These are phyloP conservation scores for Pochonia chlamydosporia DNA, from an alignment of 2,329 filamentous ascomycete genomes.

Conservation along the genomic window DNA sequence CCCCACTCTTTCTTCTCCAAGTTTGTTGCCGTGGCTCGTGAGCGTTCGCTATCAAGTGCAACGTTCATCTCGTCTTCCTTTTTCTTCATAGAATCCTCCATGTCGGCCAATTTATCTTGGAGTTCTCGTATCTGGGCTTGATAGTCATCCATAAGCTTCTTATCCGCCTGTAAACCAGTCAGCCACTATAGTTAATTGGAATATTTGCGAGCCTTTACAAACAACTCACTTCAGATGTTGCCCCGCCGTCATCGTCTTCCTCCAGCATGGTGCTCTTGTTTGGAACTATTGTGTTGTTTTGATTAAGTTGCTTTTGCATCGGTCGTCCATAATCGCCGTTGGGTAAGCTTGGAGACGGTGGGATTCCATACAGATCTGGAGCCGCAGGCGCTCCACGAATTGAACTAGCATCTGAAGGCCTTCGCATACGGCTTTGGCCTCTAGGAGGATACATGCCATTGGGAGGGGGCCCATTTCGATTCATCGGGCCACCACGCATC, in stretches of 20 bases:
- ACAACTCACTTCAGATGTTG: conserved; percentile 32
- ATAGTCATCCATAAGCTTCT: conserved; percentile 71
- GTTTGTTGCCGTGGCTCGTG: conserved; percentile 43
- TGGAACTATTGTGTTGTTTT: conserved; percentile 92
- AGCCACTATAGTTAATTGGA: neutral
- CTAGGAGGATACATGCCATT: conserved; percentile 47
- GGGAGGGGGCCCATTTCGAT: conserved; percentile 56
- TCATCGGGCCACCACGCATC: conserved; percentile 50
- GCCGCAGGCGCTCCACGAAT: conserved; percentile 40
- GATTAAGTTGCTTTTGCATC: conserved; percentile 75
- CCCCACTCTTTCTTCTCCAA: conserved; percentile 67
- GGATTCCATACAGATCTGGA: conserved; percentile 44
- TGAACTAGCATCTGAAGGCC: conserved; percentile 59
- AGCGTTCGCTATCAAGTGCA: conserved; percentile 54
- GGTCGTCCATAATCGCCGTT: conserved; percentile 68
- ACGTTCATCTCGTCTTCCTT: conserved; percentile 66
- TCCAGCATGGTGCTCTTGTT: conserved; percentile 98
- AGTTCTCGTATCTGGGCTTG: conserved; percentile 71
- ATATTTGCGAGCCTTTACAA: neutral
- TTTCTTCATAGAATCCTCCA: conserved; percentile 64
- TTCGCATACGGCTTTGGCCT: conserved; percentile 46
- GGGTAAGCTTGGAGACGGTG: conserved; percentile 52
- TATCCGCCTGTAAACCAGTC: conserved; percentile 47
- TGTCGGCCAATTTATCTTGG: conserved; percentile 63
- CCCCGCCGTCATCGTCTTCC: conserved; percentile 69